Evolutionary conservation across 768 basidiomycete species (phyloP).

Genomic region (Amanita thiersii): DNA sequence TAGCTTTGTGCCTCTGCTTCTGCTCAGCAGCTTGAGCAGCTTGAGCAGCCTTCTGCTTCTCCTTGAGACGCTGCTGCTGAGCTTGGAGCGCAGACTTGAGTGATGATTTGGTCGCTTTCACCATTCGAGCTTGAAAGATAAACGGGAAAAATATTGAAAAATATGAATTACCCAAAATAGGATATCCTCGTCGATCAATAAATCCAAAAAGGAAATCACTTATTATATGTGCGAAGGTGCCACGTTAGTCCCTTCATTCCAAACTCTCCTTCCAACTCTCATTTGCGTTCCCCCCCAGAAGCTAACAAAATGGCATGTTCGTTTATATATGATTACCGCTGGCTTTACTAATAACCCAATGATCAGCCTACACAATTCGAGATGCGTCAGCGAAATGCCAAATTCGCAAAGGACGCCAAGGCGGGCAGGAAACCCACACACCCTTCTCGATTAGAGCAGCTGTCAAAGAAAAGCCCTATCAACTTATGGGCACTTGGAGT

Average conservation of each 20-base stretch:
- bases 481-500: constrained; percentile 66
- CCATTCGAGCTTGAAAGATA: constrained; percentile 22
- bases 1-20: constrained; percentile 27
- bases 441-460: constrained; percentile 60
- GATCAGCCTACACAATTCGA: constrained; percentile 74
- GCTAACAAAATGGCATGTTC: constrained; percentile 21
- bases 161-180: no score
- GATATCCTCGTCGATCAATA: no score
- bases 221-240: constrained; percentile 1
- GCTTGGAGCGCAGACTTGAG: constrained; percentile 64
- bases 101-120: constrained; percentile 38
- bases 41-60: constrained; percentile 45
- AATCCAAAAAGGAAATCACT: background rate
- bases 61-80: constrained; percentile 58
- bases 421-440: constrained; percentile 72
- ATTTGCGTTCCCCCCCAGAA: constrained; percentile 7
- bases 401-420: constrained; percentile 69
- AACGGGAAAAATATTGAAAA: no score
- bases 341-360: background rate
- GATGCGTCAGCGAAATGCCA: constrained; percentile 69
- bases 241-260: constrained; percentile 9
- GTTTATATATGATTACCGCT: background rate
- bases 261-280: constrained; percentile 12
- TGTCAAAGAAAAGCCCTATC: constrained; percentile 69
- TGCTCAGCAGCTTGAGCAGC: constrained; percentile 47